These are phyloP conservation scores for Thalia dealbata DNA, from an alignment of 176 grass and related monocot species.

Conservation along the genomic window DNA sequence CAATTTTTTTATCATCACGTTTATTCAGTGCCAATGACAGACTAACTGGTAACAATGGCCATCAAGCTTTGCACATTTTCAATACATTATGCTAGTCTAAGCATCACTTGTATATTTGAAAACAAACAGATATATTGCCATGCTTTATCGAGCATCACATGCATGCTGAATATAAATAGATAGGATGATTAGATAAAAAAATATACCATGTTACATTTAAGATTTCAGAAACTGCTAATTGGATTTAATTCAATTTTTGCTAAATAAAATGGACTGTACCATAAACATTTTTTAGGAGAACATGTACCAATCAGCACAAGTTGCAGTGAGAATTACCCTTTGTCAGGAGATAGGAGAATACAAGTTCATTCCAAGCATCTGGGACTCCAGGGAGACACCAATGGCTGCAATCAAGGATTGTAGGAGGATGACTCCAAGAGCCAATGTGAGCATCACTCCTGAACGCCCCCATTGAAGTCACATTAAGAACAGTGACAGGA, in stretches of 20 bases:
- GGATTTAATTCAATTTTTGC: not conserved
- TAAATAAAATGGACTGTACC: not conserved
- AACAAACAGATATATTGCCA: not conserved
- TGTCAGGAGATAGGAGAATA: slow-evolving; percentile 65
- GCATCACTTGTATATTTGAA: not conserved
- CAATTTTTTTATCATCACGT: not conserved
- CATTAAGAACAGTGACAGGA: slow-evolving; percentile 69
- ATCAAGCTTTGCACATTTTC: too few species aligned
- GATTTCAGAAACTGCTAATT: not conserved
- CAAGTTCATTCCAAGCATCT: slow-evolving; percentile 86
- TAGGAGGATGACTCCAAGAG: slow-evolving; percentile 74
- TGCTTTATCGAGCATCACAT: not conserved
- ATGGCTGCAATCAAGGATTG: slow-evolving; percentile 90
- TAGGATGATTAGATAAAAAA: not conserved
- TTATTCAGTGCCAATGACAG: too few species aligned
- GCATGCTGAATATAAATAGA: slow-evolving; percentile 1
- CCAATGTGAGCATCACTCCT: slow-evolving; percentile 93
- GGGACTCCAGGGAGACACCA: slow-evolving; percentile 93
- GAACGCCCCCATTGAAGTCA: slow-evolving; percentile 80
- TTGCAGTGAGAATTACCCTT: slow-evolving; percentile 37
- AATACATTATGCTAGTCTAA: not conserved
- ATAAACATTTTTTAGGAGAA: not conserved
- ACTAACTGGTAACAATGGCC: too few species aligned
- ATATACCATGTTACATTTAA: not conserved
- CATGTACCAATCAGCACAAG: not conserved